Base-by-base conservation (phyloP, 1,139 yeast genomes). In the Candida frijolesensis region DNA sequence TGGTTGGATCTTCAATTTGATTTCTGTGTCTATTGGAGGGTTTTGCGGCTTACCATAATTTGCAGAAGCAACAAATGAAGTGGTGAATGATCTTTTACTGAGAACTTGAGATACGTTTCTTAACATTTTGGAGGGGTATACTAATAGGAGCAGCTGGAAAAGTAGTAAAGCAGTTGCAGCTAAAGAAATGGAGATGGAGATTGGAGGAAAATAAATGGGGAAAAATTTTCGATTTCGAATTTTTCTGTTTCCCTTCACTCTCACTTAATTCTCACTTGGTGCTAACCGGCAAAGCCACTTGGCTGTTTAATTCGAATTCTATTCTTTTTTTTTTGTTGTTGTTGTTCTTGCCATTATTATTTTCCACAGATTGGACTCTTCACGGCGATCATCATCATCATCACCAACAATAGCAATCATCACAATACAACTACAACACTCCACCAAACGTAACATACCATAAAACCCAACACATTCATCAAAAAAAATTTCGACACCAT, bases 1-100 rank as follows among this genome's bases (percentile, higher is more conserved):
- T 5, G 97, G 97, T 60, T 83, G 79, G 51, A 92, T 87, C 60
- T 82, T 80, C 66, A 85, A 77, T 22, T 65, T 59, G 41, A 78
- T 57, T 32, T 55, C 46, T 6, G 52, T 47, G 38, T 56, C 59
- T 15, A 58, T 48, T 32, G 61, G 71, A 0, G 80, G 80, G 56
- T 76, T 76, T 57, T 76, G 80, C 0, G 80, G 80, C 49, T 73
- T 72, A 3, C 80, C 80, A 50, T 70, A 56, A 63, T 75, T 76
- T 46, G 68, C 69, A 11, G 60, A 54, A 6, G 56, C 51, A 44
- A 58, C 57, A 14, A 54, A 30, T 15, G 56, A 32, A 3, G 30
- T 42, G n/a, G 52, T 56, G 47, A 51, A 47, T 47, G 50, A 57
- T 59, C 55, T 52, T 48, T 44, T 39, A 8, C 46, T 39, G 25